Conservation (phyloP, 345 rosid species). For the Cardamine resedifolia region DNA sequence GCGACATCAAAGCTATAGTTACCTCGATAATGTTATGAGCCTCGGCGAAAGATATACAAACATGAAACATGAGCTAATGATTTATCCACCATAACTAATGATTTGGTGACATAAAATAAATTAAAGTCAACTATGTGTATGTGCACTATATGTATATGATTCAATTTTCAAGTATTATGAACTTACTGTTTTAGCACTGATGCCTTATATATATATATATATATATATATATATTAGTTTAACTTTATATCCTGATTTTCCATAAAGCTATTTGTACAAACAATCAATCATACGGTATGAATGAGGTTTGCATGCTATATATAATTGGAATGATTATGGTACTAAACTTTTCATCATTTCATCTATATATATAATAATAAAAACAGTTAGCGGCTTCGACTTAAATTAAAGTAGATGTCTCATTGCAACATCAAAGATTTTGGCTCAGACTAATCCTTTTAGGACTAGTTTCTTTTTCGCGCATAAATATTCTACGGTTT, state of each 20-base stretch:
- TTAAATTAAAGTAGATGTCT: not conserved
- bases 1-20: too few species aligned
- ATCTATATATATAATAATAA: too few species aligned
- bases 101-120: conserved; percentile 2
- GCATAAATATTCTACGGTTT: too few species aligned
- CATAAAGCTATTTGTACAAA: not conserved
- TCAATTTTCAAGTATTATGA: conserved; percentile 5
- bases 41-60: too few species aligned
- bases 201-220: not conserved
- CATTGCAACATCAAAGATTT: too few species aligned
- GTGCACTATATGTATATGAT: not conserved
- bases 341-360: not conserved
- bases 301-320: conserved; percentile 31
- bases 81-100: too few species aligned
- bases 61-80: too few species aligned
- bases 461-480: too few species aligned
- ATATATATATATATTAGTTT: not conserved
- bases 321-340: conserved; percentile 1
- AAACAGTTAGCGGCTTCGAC: not conserved
- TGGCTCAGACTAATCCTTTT: too few species aligned
- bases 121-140: conserved; percentile 28
- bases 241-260: not conserved
- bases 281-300: conserved; percentile 16
- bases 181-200: conserved; percentile 2
- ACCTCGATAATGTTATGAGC: too few species aligned